Conservation (phyloP, 2,329 filamentous ascomycete species). For the Fusarium sororula region DNA sequence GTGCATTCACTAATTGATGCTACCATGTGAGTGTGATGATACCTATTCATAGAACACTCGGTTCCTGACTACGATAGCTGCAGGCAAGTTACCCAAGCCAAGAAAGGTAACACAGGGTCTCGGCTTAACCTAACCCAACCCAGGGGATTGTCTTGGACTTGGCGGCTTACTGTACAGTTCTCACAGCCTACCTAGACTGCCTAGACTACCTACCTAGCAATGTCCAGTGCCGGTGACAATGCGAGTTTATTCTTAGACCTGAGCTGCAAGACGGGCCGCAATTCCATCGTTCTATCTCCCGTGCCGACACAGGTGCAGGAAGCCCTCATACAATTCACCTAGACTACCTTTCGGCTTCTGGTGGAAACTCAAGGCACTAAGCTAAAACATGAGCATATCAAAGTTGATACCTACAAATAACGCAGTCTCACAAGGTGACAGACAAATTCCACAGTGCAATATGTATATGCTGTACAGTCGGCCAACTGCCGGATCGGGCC, state of each 20-base stretch:
- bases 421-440: neutral
- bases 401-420: neutral
- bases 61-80: slow-evolving; percentile 33
- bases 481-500: slow-evolving; percentile 22
- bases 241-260: slow-evolving; percentile 23
- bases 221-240: slow-evolving; percentile 6
- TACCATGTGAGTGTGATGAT: slow-evolving; percentile 2
- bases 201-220: neutral
- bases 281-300: slow-evolving; percentile 13
- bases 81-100: slow-evolving; percentile 9
- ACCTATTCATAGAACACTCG: neutral
- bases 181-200: neutral
- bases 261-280: slow-evolving; percentile 26
- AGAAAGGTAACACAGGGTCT: slow-evolving; percentile 1
- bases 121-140: neutral
- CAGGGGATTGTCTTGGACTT: slow-evolving; percentile 9
- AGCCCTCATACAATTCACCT: neutral
- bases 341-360: neutral
- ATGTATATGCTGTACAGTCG: neutral
- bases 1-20: slow-evolving; percentile 19
- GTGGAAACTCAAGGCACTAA: neutral
- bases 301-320: neutral
- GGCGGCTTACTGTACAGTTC: neutral
- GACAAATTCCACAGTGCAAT: neutral
- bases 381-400: neutral